Evolutionary conservation across 257 asterid genomes (phyloP).

Genomic region (Solanum medicagineum): DNA sequence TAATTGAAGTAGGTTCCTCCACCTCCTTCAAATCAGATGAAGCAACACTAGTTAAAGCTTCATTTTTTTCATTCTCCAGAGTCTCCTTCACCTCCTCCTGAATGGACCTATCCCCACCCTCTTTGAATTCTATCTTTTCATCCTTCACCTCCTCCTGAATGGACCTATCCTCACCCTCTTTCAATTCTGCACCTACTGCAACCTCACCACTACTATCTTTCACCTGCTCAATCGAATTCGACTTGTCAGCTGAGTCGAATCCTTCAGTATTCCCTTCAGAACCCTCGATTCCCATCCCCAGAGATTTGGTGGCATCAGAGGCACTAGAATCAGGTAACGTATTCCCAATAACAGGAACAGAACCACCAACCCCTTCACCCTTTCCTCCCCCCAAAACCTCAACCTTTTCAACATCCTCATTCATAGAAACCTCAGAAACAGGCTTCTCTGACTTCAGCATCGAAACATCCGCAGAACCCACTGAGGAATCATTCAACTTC

Average conservation of each 20-base stretch:
- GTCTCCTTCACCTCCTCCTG: not conserved
- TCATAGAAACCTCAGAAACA: constrained; percentile 12
- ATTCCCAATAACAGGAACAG: not conserved
- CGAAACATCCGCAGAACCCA: constrained; percentile 3
- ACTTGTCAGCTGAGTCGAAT: not conserved
- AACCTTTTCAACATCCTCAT: constrained; percentile 19
- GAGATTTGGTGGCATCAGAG: not conserved
- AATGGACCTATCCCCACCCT: not conserved
- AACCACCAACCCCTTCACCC: constrained; percentile 6
- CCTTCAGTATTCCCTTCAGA: constrained; percentile 4
- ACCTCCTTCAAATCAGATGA: not conserved
- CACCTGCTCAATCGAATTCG: not conserved
- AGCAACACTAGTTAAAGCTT: not conserved
- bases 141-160: constrained; percentile 7
- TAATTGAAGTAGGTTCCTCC: not conserved
- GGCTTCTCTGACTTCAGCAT: constrained; percentile 14
- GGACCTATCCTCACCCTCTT: not conserved
- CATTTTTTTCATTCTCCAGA: not conserved
- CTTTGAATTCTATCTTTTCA: not conserved
- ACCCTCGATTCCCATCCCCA: not conserved
- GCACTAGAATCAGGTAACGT: not conserved
- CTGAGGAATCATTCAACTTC: not conserved
- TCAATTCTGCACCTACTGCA: not conserved
- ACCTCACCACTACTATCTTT: constrained; percentile 5
- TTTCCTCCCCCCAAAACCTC: constrained; percentile 5